Evolutionary conservation across 2,329 filamentous ascomycete genomes (phyloP), one percentile per base, ranked within the genome.

Genomic region (Cytospora piceicola): DNA sequence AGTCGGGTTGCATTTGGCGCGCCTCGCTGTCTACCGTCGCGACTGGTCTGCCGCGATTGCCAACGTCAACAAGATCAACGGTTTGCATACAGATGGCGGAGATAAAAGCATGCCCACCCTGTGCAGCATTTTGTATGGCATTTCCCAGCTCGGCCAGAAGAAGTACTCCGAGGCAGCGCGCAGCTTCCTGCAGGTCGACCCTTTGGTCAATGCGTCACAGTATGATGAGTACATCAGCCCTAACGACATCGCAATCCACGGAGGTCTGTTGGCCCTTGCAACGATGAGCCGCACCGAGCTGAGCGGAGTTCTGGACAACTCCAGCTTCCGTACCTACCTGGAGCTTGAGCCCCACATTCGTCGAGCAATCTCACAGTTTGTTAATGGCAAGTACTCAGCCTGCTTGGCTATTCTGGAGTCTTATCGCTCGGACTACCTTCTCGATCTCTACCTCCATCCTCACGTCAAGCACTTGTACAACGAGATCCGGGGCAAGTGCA

Each of bases 291-390:
- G 95, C 57, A 81, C 83, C 9, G 88, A 92, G 68, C 82, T 99
- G 27, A 80, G 78, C 7, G 82, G 83, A 8, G 93, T 98, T 2
- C 85, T 99, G 0, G 92, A 95, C 46, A 96, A 93, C 73, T 81
- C 81, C 39, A 82, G 84, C 14, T 99, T 99, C 80, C 90, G 95
- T 61, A 88, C 86, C 55, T 97, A 95, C 74, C 85, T 99, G 17
- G 95, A 98, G 76, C 84, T 96, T 0, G 95, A 98, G 77, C 93
- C 94, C 4, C 94, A 98, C 73, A 91, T 99, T 68, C 91, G 95
- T 69, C 94, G 94, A 66, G 94, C 95, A 15, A 91, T 99, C 71
- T 87, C 87, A 9, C 89, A 92, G 75, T 99, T 97, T 79, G 92
- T 94, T 71, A 93, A 91, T 71, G 93, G 92, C 67, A 92, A 96